phyloP scores from a whole-genome alignment of 2,329 filamentous ascomycete species.

The Xylariaceae sp. region DNA sequence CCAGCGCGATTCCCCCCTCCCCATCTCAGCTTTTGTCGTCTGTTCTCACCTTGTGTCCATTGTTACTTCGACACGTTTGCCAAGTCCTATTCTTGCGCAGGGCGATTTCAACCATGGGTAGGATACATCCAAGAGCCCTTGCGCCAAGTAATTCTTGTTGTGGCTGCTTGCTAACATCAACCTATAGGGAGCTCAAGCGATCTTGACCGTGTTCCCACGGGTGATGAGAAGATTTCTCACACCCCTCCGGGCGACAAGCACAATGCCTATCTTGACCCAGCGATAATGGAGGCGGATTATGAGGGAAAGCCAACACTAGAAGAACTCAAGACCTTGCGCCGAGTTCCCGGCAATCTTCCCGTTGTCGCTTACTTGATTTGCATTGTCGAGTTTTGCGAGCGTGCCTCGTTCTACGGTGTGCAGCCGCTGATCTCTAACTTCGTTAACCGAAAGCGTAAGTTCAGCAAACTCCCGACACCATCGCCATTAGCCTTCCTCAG shows the following conservation, averaged over 20 bases:
- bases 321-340: conserved; percentile 47
- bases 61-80: conserved; percentile 16
- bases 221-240: conserved; percentile 34
- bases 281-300: conserved; percentile 39
- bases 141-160: not conserved
- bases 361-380: conserved; percentile 63
- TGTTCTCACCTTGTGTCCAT: conserved; percentile 14
- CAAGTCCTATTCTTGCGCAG: conserved; percentile 16
- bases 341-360: conserved; percentile 58
- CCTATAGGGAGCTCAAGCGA: conserved; percentile 26
- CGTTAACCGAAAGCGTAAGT: conserved; percentile 58
- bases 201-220: conserved; percentile 28
- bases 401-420: conserved; percentile 66
- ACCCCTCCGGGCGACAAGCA: conserved; percentile 34
- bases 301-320: conserved; percentile 54
- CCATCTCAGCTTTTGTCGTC: not conserved
- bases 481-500: not conserved
- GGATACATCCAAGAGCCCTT: not conserved
- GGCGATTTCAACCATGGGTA: conserved; percentile 27
- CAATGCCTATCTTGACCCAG: conserved; percentile 36
- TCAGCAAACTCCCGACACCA: not conserved
- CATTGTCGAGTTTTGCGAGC: conserved; percentile 65
- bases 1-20: conserved; percentile 13
- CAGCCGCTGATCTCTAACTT: conserved; percentile 65
- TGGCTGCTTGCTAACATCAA: not conserved